Percentiles rank a stretch among this genome's conserved stretches.
phyloP scores from a whole-genome alignment of 129 eudicot species.

The Erigeron canadensis region DNA sequence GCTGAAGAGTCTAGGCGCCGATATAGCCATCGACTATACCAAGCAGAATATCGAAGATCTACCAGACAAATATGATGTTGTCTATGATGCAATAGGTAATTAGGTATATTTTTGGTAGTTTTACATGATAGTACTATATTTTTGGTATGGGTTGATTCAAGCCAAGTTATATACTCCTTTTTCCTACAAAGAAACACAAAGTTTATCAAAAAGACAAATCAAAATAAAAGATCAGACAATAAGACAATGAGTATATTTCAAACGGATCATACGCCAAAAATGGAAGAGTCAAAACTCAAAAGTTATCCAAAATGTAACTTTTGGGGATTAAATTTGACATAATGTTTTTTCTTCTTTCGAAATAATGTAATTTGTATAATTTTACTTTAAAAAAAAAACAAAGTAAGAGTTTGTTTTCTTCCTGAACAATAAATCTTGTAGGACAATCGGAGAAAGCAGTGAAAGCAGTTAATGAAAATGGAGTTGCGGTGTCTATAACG shows the following conservation, averaged over 20 bases:
- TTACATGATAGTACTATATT: too few species aligned
- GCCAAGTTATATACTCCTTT: too few species aligned
- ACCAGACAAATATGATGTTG: constrained; percentile 80
- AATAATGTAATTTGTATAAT: background rate
- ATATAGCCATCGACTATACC: constrained; percentile 86
- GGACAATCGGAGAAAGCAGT: constrained; percentile 77
- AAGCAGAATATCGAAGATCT: constrained; percentile 84
- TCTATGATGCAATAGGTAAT: constrained; percentile 89
- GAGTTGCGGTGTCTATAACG: constrained; percentile 64
- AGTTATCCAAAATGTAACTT: background rate
- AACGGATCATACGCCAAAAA: too few species aligned
- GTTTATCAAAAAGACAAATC: too few species aligned
- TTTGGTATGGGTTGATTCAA: too few species aligned
- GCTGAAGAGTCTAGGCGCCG: constrained; percentile 82
- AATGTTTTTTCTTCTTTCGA: background rate
- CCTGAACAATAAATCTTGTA: constrained; percentile 16
- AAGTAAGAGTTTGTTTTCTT: background rate
- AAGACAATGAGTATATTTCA: too few species aligned
- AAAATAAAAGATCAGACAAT: background rate
- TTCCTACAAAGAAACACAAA: too few species aligned
- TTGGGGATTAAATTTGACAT: background rate
- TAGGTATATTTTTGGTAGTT: too few species aligned
- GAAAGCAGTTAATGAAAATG: constrained; percentile 80
- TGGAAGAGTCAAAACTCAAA: background rate
- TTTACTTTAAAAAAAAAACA: background rate